Evolutionary conservation across 495 filamentous ascomycete genomes (phyloP), one percentile per base, ranked within the genome.

Genomic region (Lineolata rhizophorae): DNA sequence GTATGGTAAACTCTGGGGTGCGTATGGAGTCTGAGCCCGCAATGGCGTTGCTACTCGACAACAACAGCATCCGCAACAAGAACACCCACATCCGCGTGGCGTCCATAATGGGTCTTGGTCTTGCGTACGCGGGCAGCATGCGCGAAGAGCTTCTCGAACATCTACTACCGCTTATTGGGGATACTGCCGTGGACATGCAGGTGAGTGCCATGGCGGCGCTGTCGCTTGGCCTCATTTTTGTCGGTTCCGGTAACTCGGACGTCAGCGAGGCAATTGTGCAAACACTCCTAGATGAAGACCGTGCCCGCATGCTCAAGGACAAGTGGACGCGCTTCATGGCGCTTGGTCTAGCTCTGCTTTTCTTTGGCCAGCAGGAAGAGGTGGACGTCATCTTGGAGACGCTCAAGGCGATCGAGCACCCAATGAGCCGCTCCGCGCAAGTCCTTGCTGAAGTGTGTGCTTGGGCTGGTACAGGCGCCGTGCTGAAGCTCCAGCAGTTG

Each of bases 251-350:
- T 12, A 72, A 94, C 46, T 67, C 78, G 29, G 77, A 84, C 40
- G 77, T 93, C 31, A 82, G 71, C 36, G 75, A 84, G 53, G 75
- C 81, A 4, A 83, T 95, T 31, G 67, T 94, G 32, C 76, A 72
- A 25, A 91, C 90, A 2, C 60, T 99, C 27, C 66, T 95, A 51
- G 85, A 94, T 36, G 81, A 90, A 35, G 83, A 92, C 17, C 69
- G 84, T 14, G 69, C 71, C 45, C 67, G 69, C 42, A 79, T 87
- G 45, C 64, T 95, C 21, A 92, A 87, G 43, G 78, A 93, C 50
- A 99, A 95, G 54, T 99, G 87, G 87, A 81, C 81, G 15, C 69
- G 85, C 2, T 99, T 99, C 55, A 76, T 95, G 64, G 79, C 79
- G 10, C 70, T 99, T 39, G 87, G 90, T 36, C 61, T 99, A 34